Conservation (phyloP, 352 stramenopile genomes). For the Phytophthora sp. region DNA sequence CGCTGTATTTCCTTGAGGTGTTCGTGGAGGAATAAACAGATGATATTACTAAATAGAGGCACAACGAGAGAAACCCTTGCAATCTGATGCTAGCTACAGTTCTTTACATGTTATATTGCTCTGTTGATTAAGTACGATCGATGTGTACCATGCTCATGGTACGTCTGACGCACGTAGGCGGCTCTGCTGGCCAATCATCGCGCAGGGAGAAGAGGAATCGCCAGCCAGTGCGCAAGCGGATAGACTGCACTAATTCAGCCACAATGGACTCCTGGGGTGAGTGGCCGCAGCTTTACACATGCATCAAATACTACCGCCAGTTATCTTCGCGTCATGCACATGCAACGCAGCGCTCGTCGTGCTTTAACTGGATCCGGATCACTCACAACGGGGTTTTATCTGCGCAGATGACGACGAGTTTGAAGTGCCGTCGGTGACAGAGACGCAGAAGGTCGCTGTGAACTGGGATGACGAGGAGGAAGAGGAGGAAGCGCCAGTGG, state of each 20-base stretch:
- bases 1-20: too few relatives aligned
- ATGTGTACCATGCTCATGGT: constrained; percentile 19
- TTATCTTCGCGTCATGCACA: constrained; percentile 1
- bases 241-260: not conserved
- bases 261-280: constrained; percentile 85
- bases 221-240: constrained; percentile 2
- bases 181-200: constrained; percentile 23
- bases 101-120: too few relatives aligned
- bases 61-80: not conserved
- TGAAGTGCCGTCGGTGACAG: constrained; percentile 65
- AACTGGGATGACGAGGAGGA: constrained; percentile 87
- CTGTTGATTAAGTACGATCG: too few relatives aligned
- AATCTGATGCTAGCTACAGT: too few relatives aligned
- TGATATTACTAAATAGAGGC: not conserved
- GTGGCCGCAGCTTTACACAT: constrained; percentile 16
- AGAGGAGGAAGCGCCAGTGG: constrained; percentile 61
- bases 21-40: too few relatives aligned
- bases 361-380: constrained; percentile 4
- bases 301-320: not conserved
- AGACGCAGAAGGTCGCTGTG: constrained; percentile 48
- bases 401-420: constrained; percentile 82
- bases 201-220: constrained; percentile 15
- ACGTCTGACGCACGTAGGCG: constrained; percentile 13
- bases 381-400: constrained; percentile 1
- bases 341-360: not conserved